These are phyloP conservation scores for Salicornia ramosissima DNA, from an alignment of 148 eudicot species.

Conservation along the genomic window DNA sequence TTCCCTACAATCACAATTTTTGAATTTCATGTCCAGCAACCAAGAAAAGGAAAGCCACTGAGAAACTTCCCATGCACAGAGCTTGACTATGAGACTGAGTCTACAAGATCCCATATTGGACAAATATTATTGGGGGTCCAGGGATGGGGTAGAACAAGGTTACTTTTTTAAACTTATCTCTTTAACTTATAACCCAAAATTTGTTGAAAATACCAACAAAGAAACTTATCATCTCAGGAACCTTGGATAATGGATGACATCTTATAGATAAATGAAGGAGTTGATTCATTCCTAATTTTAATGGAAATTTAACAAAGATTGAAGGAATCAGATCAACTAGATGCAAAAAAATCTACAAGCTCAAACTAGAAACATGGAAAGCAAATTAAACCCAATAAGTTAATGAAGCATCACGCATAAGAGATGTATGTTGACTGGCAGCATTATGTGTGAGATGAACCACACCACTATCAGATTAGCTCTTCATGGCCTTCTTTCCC, in stretches of 20 bases:
- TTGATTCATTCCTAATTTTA: background rate
- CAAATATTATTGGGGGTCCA: too few relatives aligned
- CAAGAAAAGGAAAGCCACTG: background rate
- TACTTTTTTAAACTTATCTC: background rate
- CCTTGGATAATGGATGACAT: background rate
- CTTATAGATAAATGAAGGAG: background rate
- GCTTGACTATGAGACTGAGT: background rate
- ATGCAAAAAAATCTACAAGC: background rate
- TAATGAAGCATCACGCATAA: background rate
- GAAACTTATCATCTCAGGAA: background rate
- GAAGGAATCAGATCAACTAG: background rate
- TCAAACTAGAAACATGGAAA: background rate
- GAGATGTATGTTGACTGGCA: background rate
- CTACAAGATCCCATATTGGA: too few relatives aligned
- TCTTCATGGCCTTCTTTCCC: too few relatives aligned
- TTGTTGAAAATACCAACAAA: too few relatives aligned
- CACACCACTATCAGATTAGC: background rate
- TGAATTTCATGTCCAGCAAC: slow-evolving; percentile 2
- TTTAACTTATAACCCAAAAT: background rate
- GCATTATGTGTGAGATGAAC: background rate
- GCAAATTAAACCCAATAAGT: background rate
- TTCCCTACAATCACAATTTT: slow-evolving; percentile 55
- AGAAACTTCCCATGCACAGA: background rate
- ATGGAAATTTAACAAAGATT: background rate
- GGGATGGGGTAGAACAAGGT: too few relatives aligned